phyloP scores from a whole-genome alignment of 1,284 basidiomycete species.

The Rhodotorula sp. region DNA sequence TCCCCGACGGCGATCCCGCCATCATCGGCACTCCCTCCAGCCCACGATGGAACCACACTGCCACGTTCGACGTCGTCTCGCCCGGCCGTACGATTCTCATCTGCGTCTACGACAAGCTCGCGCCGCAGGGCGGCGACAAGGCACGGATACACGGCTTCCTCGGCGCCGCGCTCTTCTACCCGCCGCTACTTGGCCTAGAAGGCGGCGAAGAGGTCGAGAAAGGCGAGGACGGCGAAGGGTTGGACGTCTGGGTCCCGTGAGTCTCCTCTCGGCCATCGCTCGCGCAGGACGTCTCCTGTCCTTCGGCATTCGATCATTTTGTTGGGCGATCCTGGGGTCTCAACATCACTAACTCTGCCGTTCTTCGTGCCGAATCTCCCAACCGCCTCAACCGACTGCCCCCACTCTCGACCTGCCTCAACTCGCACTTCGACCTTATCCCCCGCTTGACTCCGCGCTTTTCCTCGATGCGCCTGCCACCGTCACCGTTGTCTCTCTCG shows the following conservation, averaged over 20 bases:
- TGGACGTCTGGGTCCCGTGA: constrained; percentile 52
- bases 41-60: constrained; percentile 52
- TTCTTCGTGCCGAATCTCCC: too few relatives aligned
- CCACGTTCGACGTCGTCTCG: constrained; percentile 52
- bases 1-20: constrained; percentile 27
- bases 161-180: constrained; percentile 50
- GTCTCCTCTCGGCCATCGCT: constrained; percentile 6
- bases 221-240: constrained; percentile 46
- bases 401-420: background rate
- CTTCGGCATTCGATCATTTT: background rate
- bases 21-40: constrained; percentile 41
- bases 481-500: background rate
- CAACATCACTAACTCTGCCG: background rate
- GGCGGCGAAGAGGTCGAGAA: constrained; percentile 9
- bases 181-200: constrained; percentile 40
- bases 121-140: constrained; percentile 13
- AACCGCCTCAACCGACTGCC: background rate
- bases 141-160: constrained; percentile 49
- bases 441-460: background rate
- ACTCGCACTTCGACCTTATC: background rate
- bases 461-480: background rate
- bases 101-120: constrained; percentile 51
- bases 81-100: constrained; percentile 49
- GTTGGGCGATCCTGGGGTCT: background rate
- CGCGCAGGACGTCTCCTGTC: background rate